Percentiles rank a stretch among this genome's conserved stretches.
These are phyloP conservation scores for Penicillium sp. DNA, from an alignment of 2,329 filamentous ascomycete genomes.

Conservation along the genomic window DNA sequence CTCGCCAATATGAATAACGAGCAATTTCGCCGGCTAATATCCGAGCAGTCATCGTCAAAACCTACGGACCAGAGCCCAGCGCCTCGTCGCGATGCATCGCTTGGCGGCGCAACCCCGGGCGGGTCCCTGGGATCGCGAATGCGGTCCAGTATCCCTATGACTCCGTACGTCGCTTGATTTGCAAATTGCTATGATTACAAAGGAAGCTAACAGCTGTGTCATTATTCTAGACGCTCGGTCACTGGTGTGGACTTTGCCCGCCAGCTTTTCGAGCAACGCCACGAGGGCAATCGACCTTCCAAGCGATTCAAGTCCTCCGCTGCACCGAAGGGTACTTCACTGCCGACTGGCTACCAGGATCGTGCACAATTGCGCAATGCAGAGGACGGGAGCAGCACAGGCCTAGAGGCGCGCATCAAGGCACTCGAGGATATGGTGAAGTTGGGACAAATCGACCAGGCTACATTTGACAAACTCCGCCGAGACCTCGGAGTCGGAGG, in stretches of 20 bases:
- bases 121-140: constrained; percentile 70
- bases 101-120: constrained; percentile 50
- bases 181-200: neutral
- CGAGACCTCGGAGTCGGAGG: constrained; percentile 75
- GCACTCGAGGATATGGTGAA: constrained; percentile 80
- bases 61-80: constrained; percentile 11
- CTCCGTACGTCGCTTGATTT: constrained; percentile 62
- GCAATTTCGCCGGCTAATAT: constrained; percentile 80
- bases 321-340: constrained; percentile 76
- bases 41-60: constrained; percentile 46
- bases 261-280: constrained; percentile 74
- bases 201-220: neutral
- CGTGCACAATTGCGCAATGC: constrained; percentile 65
- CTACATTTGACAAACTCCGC: constrained; percentile 71
- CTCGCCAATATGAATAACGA: constrained; percentile 77
- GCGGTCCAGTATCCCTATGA: constrained; percentile 86
- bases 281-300: constrained; percentile 50
- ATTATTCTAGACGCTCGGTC: constrained; percentile 61
- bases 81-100: constrained; percentile 27
- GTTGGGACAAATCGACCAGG: constrained; percentile 76
- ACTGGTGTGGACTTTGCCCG: constrained; percentile 71
- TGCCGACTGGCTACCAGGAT: constrained; percentile 80
- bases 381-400: constrained; percentile 51
- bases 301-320: constrained; percentile 74
- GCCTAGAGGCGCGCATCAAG: constrained; percentile 65